Evolutionary conservation across 805 yeast genomes (phyloP).

Genomic region (Schwanniomyces pseudopolymorphus): DNA sequence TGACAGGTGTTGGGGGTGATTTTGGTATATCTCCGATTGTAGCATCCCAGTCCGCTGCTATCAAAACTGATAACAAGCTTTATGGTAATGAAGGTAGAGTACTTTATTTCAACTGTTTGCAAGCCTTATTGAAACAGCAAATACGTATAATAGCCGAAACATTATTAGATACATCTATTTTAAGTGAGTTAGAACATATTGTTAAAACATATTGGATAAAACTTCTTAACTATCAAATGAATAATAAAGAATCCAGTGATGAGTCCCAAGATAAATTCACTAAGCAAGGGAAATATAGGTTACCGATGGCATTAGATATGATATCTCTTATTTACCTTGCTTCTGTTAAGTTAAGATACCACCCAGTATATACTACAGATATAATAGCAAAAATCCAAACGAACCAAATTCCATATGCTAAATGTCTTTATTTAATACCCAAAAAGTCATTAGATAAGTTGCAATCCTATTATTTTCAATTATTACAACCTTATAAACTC

Average conservation of each 20-base stretch:
- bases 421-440: slow-evolving; percentile 42
- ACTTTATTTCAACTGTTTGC: slow-evolving; percentile 48
- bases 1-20: slow-evolving; percentile 29
- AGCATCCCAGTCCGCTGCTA: slow-evolving; percentile 19
- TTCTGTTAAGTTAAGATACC: slow-evolving; percentile 41
- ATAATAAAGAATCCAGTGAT: background rate
- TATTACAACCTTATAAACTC: slow-evolving; percentile 38
- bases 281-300: slow-evolving; percentile 7
- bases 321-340: slow-evolving; percentile 51
- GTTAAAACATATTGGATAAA: slow-evolving; percentile 35
- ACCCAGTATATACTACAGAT: slow-evolving; percentile 53
- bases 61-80: slow-evolving; percentile 15
- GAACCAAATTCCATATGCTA: slow-evolving; percentile 51
- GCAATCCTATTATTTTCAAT: slow-evolving; percentile 34
- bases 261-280: slow-evolving; percentile 2
- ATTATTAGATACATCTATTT: slow-evolving; percentile 12
- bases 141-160: slow-evolving; percentile 16
- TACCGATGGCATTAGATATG: slow-evolving; percentile 28
- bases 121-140: slow-evolving; percentile 51
- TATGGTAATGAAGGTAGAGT: slow-evolving; percentile 51
- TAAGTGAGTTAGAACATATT: slow-evolving; percentile 17
- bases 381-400: slow-evolving; percentile 40
- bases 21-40: slow-evolving; percentile 14
- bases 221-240: slow-evolving; percentile 13
- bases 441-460: slow-evolving; percentile 30